phyloP scores from a whole-genome alignment of 1,284 basidiomycete genomes.

The Trametes versicolor region DNA sequence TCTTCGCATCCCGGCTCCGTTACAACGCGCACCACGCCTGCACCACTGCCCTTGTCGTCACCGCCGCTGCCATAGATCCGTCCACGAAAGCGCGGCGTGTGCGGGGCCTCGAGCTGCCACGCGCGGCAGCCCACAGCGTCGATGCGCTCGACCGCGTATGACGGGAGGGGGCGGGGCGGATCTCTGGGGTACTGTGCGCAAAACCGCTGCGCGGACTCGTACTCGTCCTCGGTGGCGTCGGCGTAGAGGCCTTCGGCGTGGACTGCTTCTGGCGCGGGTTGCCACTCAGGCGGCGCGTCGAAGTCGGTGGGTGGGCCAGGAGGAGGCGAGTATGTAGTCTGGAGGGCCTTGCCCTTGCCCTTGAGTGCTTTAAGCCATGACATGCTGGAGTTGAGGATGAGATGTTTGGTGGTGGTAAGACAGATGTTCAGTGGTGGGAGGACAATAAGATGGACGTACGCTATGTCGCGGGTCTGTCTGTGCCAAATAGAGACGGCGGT shows the following conservation, averaged over 20 bases:
- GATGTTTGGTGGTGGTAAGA: neutral
- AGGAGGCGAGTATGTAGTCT: slow-evolving; percentile 9
- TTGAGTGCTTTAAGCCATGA: slow-evolving; percentile 30
- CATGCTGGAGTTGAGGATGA: slow-evolving; percentile 6
- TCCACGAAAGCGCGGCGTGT: slow-evolving; percentile 51
- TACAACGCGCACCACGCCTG: slow-evolving; percentile 50
- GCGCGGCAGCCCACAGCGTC: slow-evolving; percentile 53
- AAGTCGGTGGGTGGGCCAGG: slow-evolving; percentile 3
- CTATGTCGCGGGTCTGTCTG: neutral
- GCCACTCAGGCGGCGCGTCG: slow-evolving; percentile 57
- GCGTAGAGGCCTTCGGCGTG: slow-evolving; percentile 56
- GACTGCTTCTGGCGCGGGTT: slow-evolving; percentile 57
- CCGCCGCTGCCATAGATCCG: slow-evolving; percentile 46
- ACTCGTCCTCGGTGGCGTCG: slow-evolving; percentile 66
- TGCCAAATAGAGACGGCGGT: neutral
- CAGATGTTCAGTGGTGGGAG: neutral
- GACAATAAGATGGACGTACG: neutral
- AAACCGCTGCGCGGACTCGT: slow-evolving; percentile 57
- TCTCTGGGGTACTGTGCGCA: slow-evolving; percentile 53
- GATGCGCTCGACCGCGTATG: slow-evolving; percentile 59
- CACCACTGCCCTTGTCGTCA: slow-evolving; percentile 38
- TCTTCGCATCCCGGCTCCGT: slow-evolving; percentile 57
- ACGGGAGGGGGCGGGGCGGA: slow-evolving; percentile 57
- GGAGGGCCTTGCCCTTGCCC: slow-evolving; percentile 25
- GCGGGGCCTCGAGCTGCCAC: slow-evolving; percentile 60